Evolutionary conservation across 106 monocot genomes (phyloP).

Genomic region (Dendrobium nobile): DNA sequence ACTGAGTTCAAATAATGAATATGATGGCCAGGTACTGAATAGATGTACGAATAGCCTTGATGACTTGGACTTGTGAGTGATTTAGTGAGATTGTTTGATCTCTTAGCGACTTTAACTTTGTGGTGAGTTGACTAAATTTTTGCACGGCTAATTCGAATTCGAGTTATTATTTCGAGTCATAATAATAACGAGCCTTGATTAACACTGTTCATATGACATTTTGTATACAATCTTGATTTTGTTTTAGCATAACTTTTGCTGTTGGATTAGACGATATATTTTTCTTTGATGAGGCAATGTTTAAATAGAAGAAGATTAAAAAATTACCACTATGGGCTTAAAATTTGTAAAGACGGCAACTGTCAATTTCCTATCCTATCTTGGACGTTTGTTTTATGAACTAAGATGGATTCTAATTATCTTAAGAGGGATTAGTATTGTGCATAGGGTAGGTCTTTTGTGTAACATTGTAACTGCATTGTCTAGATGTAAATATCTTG

Average conservation of each 20-base stretch:
- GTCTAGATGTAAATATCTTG: not conserved
- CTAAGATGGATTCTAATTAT: not conserved
- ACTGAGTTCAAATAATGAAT: no score
- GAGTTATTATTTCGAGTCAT: no score
- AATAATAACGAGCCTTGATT: no score
- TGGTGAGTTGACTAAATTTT: no score
- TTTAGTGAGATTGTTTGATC: no score
- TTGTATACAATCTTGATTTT: not conserved
- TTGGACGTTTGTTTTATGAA: not conserved
- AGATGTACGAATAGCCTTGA: no score
- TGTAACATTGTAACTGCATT: not conserved
- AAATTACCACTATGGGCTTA: not conserved
- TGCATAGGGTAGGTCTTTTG: not conserved
- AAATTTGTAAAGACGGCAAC: not conserved
- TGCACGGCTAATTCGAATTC: no score
- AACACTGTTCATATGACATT: no score
- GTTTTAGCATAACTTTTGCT: not conserved
- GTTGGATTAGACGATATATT: not conserved
- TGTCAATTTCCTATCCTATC: not conserved
- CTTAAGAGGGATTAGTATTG: not conserved
- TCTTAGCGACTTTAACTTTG: no score
- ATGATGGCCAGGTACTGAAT: no score
- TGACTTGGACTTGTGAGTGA: no score
- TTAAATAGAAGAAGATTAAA: not conserved
- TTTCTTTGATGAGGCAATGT: not conserved